Evolutionary conservation across 192 early-diverging fungal species (phyloP).

Genomic region (Phlyctochytrium planicorne): DNA sequence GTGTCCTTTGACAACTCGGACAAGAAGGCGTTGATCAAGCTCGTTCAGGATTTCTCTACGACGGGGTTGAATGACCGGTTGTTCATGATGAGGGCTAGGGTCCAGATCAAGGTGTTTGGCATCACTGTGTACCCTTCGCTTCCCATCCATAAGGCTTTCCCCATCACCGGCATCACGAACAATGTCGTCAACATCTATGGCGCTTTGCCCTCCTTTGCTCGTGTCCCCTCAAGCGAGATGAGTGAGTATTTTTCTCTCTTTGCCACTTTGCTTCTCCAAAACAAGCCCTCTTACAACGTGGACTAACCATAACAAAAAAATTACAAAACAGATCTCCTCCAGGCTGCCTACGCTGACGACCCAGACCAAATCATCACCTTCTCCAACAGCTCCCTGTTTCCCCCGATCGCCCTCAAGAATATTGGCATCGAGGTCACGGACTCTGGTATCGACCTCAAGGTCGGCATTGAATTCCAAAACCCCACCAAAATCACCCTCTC

Average conservation of each 20-base stretch:
- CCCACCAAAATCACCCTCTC: conserved; percentile 29
- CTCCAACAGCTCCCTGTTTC: conserved; percentile 13
- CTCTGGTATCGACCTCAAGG: conserved; percentile 21
- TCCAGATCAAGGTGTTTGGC: conserved; percentile 31
- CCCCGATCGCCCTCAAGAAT: conserved; percentile 6
- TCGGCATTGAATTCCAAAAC: conserved; percentile 35
- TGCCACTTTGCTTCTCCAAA: background rate
- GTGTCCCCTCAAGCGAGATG: conserved; percentile 9
- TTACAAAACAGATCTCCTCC: background rate
- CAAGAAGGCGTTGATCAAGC: background rate
- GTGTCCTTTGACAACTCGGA: conserved; percentile 21
- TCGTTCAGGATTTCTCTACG: conserved; percentile 23
- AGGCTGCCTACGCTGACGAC: conserved; percentile 17
- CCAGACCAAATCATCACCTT: conserved; percentile 16
- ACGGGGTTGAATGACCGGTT: conserved; percentile 5
- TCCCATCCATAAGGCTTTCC: conserved; percentile 26
- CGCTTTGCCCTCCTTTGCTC: conserved; percentile 19
- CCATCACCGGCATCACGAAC: conserved; percentile 5
- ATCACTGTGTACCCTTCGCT: conserved; percentile 38
- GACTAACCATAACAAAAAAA: background rate
- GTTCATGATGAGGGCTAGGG: conserved; percentile 24
- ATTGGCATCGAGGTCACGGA: conserved; percentile 34
- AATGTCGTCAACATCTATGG: conserved; percentile 18
- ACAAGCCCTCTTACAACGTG: background rate
- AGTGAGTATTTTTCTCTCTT: conserved; percentile 25